These are phyloP conservation scores for Jatropha podagrica DNA, from an alignment of 441 rosid species.

Conservation along the genomic window DNA sequence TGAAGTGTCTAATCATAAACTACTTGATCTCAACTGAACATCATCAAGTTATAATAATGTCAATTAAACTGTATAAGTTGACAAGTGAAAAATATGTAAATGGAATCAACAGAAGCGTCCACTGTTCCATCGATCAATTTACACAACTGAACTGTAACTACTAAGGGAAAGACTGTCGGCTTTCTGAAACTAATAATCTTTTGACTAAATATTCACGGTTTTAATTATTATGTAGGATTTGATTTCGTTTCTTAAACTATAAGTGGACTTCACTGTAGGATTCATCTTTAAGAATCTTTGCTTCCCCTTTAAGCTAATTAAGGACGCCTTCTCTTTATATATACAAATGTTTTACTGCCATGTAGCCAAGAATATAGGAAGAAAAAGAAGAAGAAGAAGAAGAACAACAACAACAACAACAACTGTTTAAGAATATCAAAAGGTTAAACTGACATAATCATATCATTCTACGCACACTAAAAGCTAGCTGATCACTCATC, in stretches of 20 bases:
- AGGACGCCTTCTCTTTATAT: too few species aligned
- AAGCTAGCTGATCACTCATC: background rate
- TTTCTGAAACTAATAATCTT: background rate
- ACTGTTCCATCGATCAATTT: background rate
- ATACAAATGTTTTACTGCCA: too few species aligned
- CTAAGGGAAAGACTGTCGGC: background rate
- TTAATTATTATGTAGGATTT: slow-evolving; percentile 5
- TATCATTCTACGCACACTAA: background rate
- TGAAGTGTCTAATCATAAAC: background rate
- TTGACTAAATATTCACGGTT: background rate
- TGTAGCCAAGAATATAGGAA: background rate
- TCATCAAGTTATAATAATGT: background rate
- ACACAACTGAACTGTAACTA: background rate
- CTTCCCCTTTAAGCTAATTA: background rate
- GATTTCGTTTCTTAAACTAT: background rate
- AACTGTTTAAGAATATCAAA: background rate
- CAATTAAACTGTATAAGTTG: background rate
- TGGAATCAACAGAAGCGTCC: background rate
- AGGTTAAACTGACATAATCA: background rate
- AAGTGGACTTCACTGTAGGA: background rate
- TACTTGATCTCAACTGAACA: background rate
- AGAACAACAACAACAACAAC: too few species aligned
- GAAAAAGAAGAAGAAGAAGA: too few species aligned
- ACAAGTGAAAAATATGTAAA: background rate
- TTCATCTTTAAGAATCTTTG: background rate